These are phyloP conservation scores for Jaenimonas drosophilae DNA, from an alignment of 208 protist genomes.

Conservation along the genomic window DNA sequence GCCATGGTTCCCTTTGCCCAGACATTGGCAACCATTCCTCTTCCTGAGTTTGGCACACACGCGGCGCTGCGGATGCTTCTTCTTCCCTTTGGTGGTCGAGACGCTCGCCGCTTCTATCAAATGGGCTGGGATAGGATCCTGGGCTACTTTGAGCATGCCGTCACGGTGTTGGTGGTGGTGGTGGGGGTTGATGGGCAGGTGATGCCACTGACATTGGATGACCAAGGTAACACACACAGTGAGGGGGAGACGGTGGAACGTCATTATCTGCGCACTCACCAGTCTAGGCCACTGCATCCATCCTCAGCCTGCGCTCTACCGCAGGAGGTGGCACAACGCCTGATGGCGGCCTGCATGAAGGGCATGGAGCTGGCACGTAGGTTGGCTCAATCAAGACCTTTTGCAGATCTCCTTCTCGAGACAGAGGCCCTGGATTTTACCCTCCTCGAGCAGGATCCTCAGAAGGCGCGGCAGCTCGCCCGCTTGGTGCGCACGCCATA, in stretches of 20 bases:
- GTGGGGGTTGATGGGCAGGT: constrained; percentile 20
- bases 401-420: constrained; percentile 23
- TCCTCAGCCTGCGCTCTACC: not conserved
- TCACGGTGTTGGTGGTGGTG: constrained; percentile 50
- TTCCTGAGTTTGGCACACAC: constrained; percentile 20
- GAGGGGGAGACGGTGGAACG: not conserved
- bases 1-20: constrained; percentile 41
- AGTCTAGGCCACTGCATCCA: not conserved
- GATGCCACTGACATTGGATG: constrained; percentile 1
- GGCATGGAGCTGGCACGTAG: constrained; percentile 46
- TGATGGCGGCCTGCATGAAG: constrained; percentile 24
- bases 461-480: constrained; percentile 51
- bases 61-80: constrained; percentile 45
- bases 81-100: constrained; percentile 56
- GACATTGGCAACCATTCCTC: constrained; percentile 24
- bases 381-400: constrained; percentile 24
- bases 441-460: constrained; percentile 23
- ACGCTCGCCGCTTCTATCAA: constrained; percentile 23
- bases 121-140: constrained; percentile 60
- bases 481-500: constrained; percentile 37
- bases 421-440: constrained; percentile 59
- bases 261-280: constrained; percentile 1
- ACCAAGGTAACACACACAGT: not conserved
- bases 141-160: constrained; percentile 38
- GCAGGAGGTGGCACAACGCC: constrained; percentile 6